Evolutionary conservation across 1,284 basidiomycete species (phyloP), one percentile per base, ranked within the genome.

Genomic region (Ustilago tritici): DNA sequence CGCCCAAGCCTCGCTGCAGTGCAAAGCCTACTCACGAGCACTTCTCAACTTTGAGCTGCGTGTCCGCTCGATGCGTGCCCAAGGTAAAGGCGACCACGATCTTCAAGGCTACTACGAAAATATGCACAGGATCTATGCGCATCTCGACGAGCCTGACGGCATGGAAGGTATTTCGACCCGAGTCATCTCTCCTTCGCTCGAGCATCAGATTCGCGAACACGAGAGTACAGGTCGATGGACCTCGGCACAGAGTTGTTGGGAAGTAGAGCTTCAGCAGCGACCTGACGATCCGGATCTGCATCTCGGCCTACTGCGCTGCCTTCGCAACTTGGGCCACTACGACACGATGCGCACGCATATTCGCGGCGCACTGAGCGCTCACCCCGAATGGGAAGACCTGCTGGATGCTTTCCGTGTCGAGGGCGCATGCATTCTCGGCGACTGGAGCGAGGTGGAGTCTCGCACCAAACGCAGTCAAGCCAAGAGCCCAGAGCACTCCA

Each of bases 231-330:
- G 97, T 4, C 90, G 92, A 49, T 99, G 97, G 97, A 99, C 97
- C 0, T 93, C 95, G 4, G 97, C 97, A 5, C 97, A 99, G 86
- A 98, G 96, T 83, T 99, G 97, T 81, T 99, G 97, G 97, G 97
- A 99, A 87, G 93, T 99, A n/a, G 90, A 93, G 55, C 88, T 99
- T 28, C 96, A 98, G 84, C 92, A 94, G 76, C 91, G 91, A 34
- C 96, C 96, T 0, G 91, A 97, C 80, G 94, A 95, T 76, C 89
- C 97, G 9, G 90, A 93, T 35, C 92, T 92, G 70, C 97, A 99
- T 86, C 86, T 97, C 9, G 97, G 97, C 4, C 89, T 99, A 19
- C 88, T 98, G 70, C 91, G 93, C 59, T 99, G 97, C 85, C 89
- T 99, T 59, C 90, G 94, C 50, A 98, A 98, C 84, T 89, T 99